phyloP scores from a whole-genome alignment of 2,329 filamentous ascomycete genomes.

The Trichoderma breve region DNA sequence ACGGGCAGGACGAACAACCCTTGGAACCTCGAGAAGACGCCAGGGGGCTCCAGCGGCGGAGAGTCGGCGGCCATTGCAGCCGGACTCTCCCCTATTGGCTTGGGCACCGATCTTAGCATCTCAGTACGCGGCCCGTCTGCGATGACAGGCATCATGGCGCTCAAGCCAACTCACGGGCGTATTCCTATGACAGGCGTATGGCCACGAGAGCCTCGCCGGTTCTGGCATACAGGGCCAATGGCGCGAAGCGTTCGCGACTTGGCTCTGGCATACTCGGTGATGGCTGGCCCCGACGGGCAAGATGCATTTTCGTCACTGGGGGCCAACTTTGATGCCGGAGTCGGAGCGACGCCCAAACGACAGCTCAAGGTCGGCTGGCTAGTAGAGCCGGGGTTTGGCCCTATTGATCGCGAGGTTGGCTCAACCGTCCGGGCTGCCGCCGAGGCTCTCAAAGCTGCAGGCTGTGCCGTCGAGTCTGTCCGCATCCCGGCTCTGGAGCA shows the following conservation, averaged over 20 bases:
- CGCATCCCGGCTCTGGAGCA: neutral
- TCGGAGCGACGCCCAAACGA: neutral
- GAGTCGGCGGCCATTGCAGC: neutral
- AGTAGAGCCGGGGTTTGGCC: neutral
- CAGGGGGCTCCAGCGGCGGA: conserved; percentile 1
- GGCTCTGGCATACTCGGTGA: neutral
- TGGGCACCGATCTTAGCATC: neutral
- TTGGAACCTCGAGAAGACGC: neutral
- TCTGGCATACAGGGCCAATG: neutral
- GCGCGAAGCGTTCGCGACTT: conserved; percentile 3
- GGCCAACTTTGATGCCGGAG: neutral
- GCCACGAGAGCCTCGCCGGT: neutral
- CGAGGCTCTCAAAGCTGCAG: conserved; percentile 1
- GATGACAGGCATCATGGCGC: neutral
- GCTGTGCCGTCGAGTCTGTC: neutral
- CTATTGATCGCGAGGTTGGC: neutral
- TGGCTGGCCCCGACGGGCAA: neutral
- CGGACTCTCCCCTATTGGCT: neutral
- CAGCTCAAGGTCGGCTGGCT: conserved; percentile 1
- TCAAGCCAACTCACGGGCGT: neutral
- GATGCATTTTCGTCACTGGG: neutral
- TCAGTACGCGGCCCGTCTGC: neutral
- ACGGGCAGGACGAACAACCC: neutral
- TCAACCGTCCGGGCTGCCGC: neutral
- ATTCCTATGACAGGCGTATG: neutral